Evolutionary conservation across 1,139 yeast species (phyloP), one percentile per base, ranked within the genome.

Genomic region (Geotrichum klebahnii): DNA sequence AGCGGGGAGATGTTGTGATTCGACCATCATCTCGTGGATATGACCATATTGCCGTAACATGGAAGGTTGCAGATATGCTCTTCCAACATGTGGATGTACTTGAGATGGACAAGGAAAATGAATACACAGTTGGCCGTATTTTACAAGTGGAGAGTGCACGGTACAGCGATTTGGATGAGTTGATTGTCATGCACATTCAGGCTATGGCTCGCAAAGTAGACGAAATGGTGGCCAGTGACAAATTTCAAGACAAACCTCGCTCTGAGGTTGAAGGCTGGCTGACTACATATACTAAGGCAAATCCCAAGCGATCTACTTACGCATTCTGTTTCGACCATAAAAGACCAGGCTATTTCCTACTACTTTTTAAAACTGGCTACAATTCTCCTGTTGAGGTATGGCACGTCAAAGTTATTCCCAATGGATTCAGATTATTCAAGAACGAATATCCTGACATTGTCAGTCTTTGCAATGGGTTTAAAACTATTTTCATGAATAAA

Each of bases 21-120:
- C 80, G 99, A 59, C 98, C 97, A 9, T 89, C 97, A 0, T 87
- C 96, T 5, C 81, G 83, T 55, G 98, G 98, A 32, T 76, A 80
- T 39, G 85, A 87, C 57, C 96, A 81, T 67, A 76, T 92, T 60
- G 90, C 96, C 1, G 84, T 90, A 36, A 92, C 99, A 0, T 92
- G 98, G 97, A 92, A 92, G 66, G 90, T 94, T 35, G 92, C 88
- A 54, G 92, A 86, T 62, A 85, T 83, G 64, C 72, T 92, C 57
- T 94, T 84, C 70, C 98, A 94, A 66, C 97, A 92, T 66, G 74
- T 94, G 56, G 90, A 89, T 60, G 85, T 92, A 44, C 76, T 82
- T 57, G 98, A 92, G 67, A 75, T 78, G 48, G 81, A 77, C 52
- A 81, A 80, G 61, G 80, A 76, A 51, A 79, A 76, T 60, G 85